phyloP scores from a whole-genome alignment of 1,284 basidiomycete species.

The Meira miltonrushii region DNA sequence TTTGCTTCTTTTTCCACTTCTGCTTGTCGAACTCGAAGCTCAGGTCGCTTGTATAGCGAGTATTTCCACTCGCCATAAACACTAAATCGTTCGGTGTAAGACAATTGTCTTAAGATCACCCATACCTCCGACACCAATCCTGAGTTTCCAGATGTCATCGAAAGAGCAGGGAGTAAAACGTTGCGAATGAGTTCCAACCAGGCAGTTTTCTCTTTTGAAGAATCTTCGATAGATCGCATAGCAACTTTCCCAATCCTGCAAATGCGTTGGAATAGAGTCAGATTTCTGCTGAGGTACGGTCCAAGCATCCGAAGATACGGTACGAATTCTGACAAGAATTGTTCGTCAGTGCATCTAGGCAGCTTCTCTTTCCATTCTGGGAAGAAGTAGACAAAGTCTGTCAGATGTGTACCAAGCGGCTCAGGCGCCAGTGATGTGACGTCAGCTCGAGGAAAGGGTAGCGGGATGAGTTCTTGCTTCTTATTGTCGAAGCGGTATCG shows the following conservation, averaged over 20 bases:
- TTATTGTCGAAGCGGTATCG: constrained; percentile 48
- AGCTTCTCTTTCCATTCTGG: constrained; percentile 34
- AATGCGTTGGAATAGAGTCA: constrained; percentile 36
- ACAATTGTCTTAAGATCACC: constrained; percentile 67
- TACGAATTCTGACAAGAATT: constrained; percentile 27
- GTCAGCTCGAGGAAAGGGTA: constrained; percentile 17
- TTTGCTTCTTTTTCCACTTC: constrained; percentile 58
- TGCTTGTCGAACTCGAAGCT: constrained; percentile 54
- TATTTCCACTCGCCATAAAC: constrained; percentile 95
- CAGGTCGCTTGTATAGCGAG: constrained; percentile 57
- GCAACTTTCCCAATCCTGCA: constrained; percentile 33
- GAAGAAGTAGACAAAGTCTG: constrained; percentile 43
- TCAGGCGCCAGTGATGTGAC: constrained; percentile 41
- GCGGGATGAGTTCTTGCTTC: constrained; percentile 15
- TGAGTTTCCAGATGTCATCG: constrained; percentile 71
- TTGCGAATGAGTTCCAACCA: constrained; percentile 78
- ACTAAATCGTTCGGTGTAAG: constrained; percentile 73
- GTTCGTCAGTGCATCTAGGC: constrained; percentile 21
- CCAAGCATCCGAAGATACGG: constrained; percentile 46
- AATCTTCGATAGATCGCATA: constrained; percentile 10
- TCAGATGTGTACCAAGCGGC: constrained; percentile 24
- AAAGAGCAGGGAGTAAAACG: constrained; percentile 79
- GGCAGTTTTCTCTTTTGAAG: constrained; percentile 18
- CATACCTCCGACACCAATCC: constrained; percentile 56
- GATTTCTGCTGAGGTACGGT: constrained; percentile 29